Evolutionary conservation across 2,329 filamentous ascomycete species (phyloP).

Genomic region (Aspergillus proliferans): DNA sequence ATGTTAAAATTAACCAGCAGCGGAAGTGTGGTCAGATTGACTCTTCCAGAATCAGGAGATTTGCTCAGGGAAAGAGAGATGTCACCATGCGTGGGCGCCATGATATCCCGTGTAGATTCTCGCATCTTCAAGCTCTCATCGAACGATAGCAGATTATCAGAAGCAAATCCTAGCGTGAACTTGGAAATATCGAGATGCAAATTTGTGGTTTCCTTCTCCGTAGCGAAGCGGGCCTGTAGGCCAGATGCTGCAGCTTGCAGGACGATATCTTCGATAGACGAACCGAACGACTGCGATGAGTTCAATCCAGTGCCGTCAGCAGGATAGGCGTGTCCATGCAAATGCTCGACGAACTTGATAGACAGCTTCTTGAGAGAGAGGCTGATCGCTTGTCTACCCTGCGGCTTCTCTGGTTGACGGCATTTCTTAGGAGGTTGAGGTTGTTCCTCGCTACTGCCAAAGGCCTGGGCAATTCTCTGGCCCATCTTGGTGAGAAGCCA

Average conservation of each 20-base stretch:
- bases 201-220: constrained; percentile 16
- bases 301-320: constrained; percentile 6
- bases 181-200: constrained; percentile 32
- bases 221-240: constrained; percentile 18
- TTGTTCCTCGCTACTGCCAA: constrained; percentile 9
- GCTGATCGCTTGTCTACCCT: constrained; percentile 12
- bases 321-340: constrained; percentile 25
- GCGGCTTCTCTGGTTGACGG: constrained; percentile 3
- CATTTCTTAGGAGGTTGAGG: constrained; percentile 5
- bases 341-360: constrained; percentile 33
- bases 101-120: constrained; percentile 38
- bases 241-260: constrained; percentile 24
- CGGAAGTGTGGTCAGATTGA: constrained; percentile 70
- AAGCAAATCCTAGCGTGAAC: constrained; percentile 44
- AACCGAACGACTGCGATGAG: constrained; percentile 13
- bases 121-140: constrained; percentile 43
- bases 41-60: constrained; percentile 23
- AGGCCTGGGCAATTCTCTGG: constrained; percentile 23
- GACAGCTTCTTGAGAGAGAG: constrained; percentile 25
- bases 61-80: constrained; percentile 32
- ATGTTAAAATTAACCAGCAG: constrained; percentile 71
- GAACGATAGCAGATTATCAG: constrained; percentile 49
- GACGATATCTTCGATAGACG: constrained; percentile 26
- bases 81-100: constrained; percentile 32
- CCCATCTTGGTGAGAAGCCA: constrained; percentile 36